Evolutionary conservation across 257 asterid species (phyloP).

Genomic region (Solanum etuberosum): DNA sequence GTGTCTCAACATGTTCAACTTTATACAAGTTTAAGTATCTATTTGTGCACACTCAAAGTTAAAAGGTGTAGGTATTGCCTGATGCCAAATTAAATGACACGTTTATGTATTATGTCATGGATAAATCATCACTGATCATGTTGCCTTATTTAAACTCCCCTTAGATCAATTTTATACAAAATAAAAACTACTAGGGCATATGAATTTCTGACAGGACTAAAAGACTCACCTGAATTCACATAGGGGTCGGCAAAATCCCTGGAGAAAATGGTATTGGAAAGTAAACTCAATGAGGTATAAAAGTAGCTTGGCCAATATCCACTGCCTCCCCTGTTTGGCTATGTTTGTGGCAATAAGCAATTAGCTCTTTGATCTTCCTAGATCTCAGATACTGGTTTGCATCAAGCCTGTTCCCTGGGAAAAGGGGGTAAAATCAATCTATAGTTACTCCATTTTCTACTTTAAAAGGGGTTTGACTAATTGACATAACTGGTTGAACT

Average conservation of each 20-base stretch:
- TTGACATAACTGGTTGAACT: not conserved
- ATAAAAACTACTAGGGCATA: not conserved
- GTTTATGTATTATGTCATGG: no score
- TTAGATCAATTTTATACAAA: not conserved
- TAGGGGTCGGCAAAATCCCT: constrained; percentile 41
- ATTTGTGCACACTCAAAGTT: not conserved
- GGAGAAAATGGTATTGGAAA: constrained; percentile 45
- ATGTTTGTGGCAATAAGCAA: constrained; percentile 27
- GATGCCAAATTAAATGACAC: no score
- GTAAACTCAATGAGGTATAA: constrained; percentile 33
- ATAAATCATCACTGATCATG: not conserved
- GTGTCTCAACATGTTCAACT: not conserved
- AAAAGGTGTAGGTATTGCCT: not conserved
- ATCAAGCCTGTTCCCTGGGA: not conserved
- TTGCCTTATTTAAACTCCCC: not conserved
- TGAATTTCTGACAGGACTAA: not conserved
- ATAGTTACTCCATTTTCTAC: no score
- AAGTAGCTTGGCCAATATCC: constrained; percentile 48
- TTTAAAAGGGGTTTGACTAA: not conserved
- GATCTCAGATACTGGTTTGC: constrained; percentile 2
- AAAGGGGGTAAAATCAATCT: not conserved
- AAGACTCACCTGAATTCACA: constrained; percentile 30
- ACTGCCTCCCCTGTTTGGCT: constrained; percentile 35
- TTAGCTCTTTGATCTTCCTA: constrained; percentile 52
- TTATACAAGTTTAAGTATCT: no score